A percentile compares a stretch with the other conserved stretches of the same genome.
Conservation (phyloP, 176 grass and related monocot genomes). For the Oryza australiensis region DNA sequence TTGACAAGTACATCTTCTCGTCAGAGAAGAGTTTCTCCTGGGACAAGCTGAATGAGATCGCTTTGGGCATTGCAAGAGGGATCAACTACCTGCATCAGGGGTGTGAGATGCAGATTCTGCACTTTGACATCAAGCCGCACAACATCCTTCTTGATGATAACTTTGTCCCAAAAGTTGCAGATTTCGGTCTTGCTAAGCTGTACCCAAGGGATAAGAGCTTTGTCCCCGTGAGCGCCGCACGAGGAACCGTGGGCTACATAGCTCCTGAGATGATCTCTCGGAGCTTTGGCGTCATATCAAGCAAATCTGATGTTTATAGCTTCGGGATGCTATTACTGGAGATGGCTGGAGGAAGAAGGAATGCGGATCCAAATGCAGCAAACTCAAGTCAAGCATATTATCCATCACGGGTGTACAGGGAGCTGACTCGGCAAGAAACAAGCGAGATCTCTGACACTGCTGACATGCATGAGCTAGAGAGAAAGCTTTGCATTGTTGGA, state of each 20-base stretch:
- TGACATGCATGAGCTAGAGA: slow-evolving; percentile 31
- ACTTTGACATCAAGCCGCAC: slow-evolving; percentile 44
- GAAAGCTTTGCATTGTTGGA: slow-evolving; percentile 26
- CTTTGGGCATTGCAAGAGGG: background rate
- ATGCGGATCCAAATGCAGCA: background rate
- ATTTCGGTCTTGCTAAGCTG: background rate
- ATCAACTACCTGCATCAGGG: background rate
- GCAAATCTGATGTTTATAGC: slow-evolving; percentile 54
- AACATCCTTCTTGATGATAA: slow-evolving; percentile 51
- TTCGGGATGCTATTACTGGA: slow-evolving; percentile 59
- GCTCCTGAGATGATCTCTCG: slow-evolving; percentile 52
- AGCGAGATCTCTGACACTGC: background rate
- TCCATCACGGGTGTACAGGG: slow-evolving; percentile 39
- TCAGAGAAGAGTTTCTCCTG: background rate
- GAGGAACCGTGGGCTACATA: slow-evolving; percentile 57
- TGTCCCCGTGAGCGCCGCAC: accelerated
- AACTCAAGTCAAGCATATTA: slow-evolving; percentile 35
- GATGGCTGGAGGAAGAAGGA: slow-evolving; percentile 44
- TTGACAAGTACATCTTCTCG: background rate
- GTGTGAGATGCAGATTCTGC: background rate
- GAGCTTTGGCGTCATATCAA: slow-evolving; percentile 44
- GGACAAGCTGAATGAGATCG: background rate
- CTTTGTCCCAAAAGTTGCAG: slow-evolving; percentile 43
- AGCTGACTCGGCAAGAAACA: too few relatives aligned
- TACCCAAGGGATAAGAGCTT: background rate